phyloP scores from a whole-genome alignment of 129 eudicot genomes.

The Smallanthus sonchifolius region DNA sequence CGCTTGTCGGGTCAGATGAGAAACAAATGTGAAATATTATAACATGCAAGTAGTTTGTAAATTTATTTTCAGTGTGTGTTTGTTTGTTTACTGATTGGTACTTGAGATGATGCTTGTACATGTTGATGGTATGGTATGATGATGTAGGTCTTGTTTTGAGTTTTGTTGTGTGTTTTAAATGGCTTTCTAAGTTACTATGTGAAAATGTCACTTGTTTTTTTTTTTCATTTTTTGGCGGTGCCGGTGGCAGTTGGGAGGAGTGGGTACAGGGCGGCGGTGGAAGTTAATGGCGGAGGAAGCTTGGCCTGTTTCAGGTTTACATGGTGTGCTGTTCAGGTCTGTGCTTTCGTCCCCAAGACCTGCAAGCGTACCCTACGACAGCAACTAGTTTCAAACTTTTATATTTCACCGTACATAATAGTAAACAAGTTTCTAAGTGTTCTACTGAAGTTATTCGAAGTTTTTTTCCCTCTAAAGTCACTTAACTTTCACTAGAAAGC shows the following conservation, averaged over 20 bases:
- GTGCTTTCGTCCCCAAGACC: too few species aligned
- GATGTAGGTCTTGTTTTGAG: slow-evolving; percentile 36
- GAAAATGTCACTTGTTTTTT: not conserved
- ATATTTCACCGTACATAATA: too few species aligned
- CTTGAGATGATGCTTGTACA: slow-evolving; percentile 30
- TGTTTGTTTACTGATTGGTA: slow-evolving; percentile 23
- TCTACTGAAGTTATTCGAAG: too few species aligned
- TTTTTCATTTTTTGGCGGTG: not conserved
- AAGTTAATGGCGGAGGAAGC: slow-evolving; percentile 19
- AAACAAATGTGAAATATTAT: slow-evolving; percentile 10
- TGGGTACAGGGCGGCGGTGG: not conserved
- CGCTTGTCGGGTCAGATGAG: slow-evolving; percentile 82
- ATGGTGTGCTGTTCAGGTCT: too few species aligned
- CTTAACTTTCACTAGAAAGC: too few species aligned
- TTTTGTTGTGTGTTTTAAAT: slow-evolving; percentile 15
- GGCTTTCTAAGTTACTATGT: slow-evolving; percentile 16
- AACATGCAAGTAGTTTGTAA: slow-evolving; percentile 26
- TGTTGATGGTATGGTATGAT: slow-evolving; percentile 25
- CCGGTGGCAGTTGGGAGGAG: slow-evolving; percentile 1
- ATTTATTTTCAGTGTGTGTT: slow-evolving; percentile 19
- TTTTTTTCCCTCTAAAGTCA: too few species aligned
- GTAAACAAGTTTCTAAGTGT: too few species aligned
- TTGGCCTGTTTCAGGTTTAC: too few species aligned
- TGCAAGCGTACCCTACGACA: too few species aligned
- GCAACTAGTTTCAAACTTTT: too few species aligned